Evolutionary conservation across 1,284 basidiomycete genomes (phyloP), one percentile per base, ranked within the genome.

Genomic region (Pseudozyma thailandica): DNA sequence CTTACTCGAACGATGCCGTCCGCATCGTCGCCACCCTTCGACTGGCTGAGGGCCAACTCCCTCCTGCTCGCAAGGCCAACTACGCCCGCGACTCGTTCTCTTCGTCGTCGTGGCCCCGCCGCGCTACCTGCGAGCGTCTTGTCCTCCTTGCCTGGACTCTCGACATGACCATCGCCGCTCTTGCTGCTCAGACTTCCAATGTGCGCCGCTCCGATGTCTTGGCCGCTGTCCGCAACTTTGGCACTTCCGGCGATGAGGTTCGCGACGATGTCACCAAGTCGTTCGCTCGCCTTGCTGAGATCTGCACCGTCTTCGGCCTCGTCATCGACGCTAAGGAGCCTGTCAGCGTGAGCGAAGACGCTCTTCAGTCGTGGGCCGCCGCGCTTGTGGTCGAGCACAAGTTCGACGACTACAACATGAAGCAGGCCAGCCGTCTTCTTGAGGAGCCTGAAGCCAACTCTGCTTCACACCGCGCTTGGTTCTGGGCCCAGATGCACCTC

Each of bases 401-500:
- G 47, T 85, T 85, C 60, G 82, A 85, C 69, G 84, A 85, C 57
- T 76, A 77, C 72, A 85, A 85, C 68, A 81, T 85, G 35, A 69
- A 77, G 25, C 39, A 60, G 20, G 76, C 81, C 16, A 78, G 84
- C 35, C 63, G 65, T 49, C 78, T 81, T 54, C 70, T 85, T 21
- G 74, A 83, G 10, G 72, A 69, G 58, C 60, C 56, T 30, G 63
- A 71, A 28, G 63, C 62, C 18, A 63, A 52, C 31, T 54, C 71
- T 25, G 63, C 84, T n/a, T 72, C 81, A 12, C 69, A 80, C 28
- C 76, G 77, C 7, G 85, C 84, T 6, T 84, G 83, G 80, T 77
- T 83, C 53, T 86, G 84, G 70, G 83, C 83, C 1, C 82, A 84
- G 76, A 85, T 85, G 84, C 85, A 86, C 73, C 77, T 82, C 6